Evolutionary conservation across 768 basidiomycete species (phyloP), one percentile per base, ranked within the genome.

Genomic region (Tricholoma bakamatsutake): DNA sequence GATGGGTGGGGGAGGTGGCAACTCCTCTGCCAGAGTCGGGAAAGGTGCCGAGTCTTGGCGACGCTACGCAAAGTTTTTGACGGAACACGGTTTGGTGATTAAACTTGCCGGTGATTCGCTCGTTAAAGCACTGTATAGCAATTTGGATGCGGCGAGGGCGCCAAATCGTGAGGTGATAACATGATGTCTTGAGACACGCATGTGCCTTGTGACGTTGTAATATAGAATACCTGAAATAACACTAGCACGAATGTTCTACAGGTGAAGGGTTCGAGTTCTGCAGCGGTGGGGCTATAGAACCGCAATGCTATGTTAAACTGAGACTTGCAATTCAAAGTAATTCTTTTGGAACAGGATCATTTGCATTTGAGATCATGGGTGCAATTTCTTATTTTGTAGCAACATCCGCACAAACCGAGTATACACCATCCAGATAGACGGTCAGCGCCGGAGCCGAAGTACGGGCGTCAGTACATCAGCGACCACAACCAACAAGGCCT

Each of bases 1-100:
- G 66, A 63, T 71, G 61, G 55, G 58, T 52, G 46, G 51, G 40
- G 57, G 60, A 59, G 58, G 58, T 54, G 56, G 67, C 56, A 53
- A 51, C 31, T 28, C 21, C 2, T 24, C 56, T 18, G 66, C 58
- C 15, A 63, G 57, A 35, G 67, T 67, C 12, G 74, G 71, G 8
- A 77, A 71, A 61, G 81, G 81, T 4, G 72, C 67, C 9, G 81
- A 72, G 42, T 79, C 80, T 18, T 88, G 87, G 87, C 72, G 71
- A 58, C 72, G 84, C 57, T 88, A 84, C 64, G 78, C 79, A 21
- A 67, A 81, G 52, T 88, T 77, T 66, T 61, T 88, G 63, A 65
- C 69, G 11, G 76, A 80, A 28, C 69, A 73, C 12, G 78, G 74
- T 33, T 66, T 85, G 64, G 85, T 88, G 15, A 63, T 84, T 30